Evolutionary conservation across 768 basidiomycete genomes (phyloP).

Genomic region (Piloderma croceum): DNA sequence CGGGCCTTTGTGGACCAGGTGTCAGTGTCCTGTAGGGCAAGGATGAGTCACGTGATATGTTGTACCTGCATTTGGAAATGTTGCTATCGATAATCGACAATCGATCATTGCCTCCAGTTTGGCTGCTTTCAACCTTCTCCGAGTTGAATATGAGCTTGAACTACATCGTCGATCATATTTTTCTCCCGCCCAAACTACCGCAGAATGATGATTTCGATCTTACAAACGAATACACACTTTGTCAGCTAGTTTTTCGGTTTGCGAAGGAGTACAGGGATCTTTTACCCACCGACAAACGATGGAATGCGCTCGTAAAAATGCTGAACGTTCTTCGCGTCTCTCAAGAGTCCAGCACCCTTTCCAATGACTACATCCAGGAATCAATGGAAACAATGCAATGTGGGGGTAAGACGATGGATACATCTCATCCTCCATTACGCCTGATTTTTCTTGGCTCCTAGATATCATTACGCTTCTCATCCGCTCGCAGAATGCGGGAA

Average conservation of each 20-base stretch:
- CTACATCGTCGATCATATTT: slow-evolving; percentile 42
- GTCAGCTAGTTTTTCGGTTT: slow-evolving; percentile 13
- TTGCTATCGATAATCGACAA: too few species aligned
- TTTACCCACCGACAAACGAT: slow-evolving; percentile 14
- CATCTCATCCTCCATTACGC: background rate
- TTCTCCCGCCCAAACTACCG: slow-evolving; percentile 38
- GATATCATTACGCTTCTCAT: slow-evolving; percentile 37
- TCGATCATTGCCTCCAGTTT: too few species aligned
- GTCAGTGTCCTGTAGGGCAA: too few species aligned
- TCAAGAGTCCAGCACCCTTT: slow-evolving; percentile 1
- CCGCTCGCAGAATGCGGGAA: slow-evolving; percentile 42
- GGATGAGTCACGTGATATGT: too few species aligned
- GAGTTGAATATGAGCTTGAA: too few species aligned
- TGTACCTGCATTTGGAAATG: too few species aligned
- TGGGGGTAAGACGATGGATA: slow-evolving; percentile 17
- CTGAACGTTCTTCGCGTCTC: slow-evolving; percentile 17
- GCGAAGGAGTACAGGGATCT: slow-evolving; percentile 15
- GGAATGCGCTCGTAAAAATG: slow-evolving; percentile 30
- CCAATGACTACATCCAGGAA: slow-evolving; percentile 6
- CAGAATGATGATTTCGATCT: slow-evolving; percentile 26
- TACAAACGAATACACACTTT: slow-evolving; percentile 23
- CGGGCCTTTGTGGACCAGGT: too few species aligned
- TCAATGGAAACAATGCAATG: slow-evolving; percentile 16
- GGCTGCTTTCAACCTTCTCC: too few species aligned
- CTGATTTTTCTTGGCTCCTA: slow-evolving; percentile 13